phyloP scores from a whole-genome alignment of 75 land plant species.

The Pseudotsuga menziesii region DNA sequence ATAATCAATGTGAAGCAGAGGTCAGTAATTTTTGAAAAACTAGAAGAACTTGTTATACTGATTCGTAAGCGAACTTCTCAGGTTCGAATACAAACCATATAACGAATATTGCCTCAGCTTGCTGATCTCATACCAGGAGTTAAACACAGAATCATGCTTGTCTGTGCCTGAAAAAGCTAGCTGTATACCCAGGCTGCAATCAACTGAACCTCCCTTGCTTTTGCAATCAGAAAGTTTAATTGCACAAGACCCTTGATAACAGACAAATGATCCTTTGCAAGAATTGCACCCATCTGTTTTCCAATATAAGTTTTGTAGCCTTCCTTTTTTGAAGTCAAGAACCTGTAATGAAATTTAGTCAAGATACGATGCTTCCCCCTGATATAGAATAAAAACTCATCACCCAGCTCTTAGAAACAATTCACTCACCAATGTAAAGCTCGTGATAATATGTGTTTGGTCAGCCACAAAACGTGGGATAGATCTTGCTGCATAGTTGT shows the following conservation, averaged over 20 bases:
- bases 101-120: slow-evolving; percentile 85
- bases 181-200: slow-evolving; percentile 87
- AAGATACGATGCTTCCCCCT: neutral
- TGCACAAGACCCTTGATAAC: slow-evolving; percentile 64
- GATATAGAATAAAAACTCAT: neutral
- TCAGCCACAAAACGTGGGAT: slow-evolving; percentile 59
- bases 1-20: too few species aligned
- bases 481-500: slow-evolving; percentile 77
- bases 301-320: slow-evolving; percentile 68
- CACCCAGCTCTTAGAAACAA: neutral
- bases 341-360: slow-evolving; percentile 35
- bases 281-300: slow-evolving; percentile 67
- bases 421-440: slow-evolving; percentile 70
- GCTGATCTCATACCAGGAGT: slow-evolving; percentile 87
- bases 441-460: slow-evolving; percentile 48
- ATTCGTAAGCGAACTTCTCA: slow-evolving; percentile 62
- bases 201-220: slow-evolving; percentile 50
- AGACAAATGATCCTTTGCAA: slow-evolving; percentile 53
- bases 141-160: slow-evolving; percentile 63
- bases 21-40: too few species aligned
- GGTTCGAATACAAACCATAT: slow-evolving; percentile 63
- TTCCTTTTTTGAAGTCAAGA: slow-evolving; percentile 71
- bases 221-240: slow-evolving; percentile 42
- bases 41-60: slow-evolving; percentile 57
- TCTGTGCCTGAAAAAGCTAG: slow-evolving; percentile 89